Percentiles rank a stretch among this genome's conserved stretches.
phyloP scores from a whole-genome alignment of 257 asterid genomes.

The Eustoma russellianum region DNA sequence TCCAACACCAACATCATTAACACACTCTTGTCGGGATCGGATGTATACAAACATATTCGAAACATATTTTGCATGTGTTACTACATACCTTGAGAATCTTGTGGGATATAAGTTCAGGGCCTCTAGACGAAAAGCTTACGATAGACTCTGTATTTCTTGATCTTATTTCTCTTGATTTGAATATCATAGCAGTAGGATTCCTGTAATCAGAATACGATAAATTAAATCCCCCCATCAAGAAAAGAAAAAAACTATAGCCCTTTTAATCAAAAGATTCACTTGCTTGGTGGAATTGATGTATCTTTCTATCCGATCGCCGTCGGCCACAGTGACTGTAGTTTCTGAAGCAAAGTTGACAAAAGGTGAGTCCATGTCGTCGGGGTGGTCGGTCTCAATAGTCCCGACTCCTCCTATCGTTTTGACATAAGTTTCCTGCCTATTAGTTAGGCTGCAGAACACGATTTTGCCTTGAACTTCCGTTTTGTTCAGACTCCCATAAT shows the following conservation, averaged over 20 bases:
- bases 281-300: conserved; percentile 66
- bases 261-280: background rate
- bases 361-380: conserved; percentile 19
- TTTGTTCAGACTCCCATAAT: conserved; percentile 16
- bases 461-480: conserved; percentile 52
- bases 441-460: conserved; percentile 34
- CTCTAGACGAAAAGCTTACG: conserved; percentile 64
- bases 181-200: conserved; percentile 41
- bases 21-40: too few species aligned
- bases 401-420: conserved; percentile 42
- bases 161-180: conserved; percentile 25
- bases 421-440: conserved; percentile 20
- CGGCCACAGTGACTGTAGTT: conserved; percentile 16
- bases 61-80: too few species aligned
- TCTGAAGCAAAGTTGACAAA: conserved; percentile 19
- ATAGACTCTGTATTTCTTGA: conserved; percentile 31
- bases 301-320: conserved; percentile 29
- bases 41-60: too few species aligned
- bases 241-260: background rate
- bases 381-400: conserved; percentile 27
- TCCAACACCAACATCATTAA: too few species aligned
- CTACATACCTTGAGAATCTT: conserved; percentile 58
- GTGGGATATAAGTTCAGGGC: conserved; percentile 38
- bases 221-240: background rate
- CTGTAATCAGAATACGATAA: conserved; percentile 12